Evolutionary conservation across 345 rosid genomes (phyloP), one percentile per base, ranked within the genome.

Genomic region (Brassica carinata): DNA sequence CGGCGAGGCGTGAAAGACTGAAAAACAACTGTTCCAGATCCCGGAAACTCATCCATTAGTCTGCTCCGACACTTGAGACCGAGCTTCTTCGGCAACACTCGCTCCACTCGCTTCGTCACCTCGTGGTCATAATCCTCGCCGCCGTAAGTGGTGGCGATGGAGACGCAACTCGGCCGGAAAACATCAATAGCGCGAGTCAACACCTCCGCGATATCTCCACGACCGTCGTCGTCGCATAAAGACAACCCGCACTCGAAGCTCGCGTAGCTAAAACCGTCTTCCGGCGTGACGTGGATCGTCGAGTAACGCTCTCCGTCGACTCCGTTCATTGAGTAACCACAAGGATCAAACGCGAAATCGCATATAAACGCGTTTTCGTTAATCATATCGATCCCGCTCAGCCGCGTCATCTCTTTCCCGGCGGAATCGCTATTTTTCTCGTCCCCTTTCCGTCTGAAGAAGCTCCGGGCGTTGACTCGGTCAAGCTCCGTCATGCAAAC

Each of bases 271-370:
- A 84, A 94, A 3, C 98, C 99, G 40, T 90, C 98, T 80, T 96
- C 99, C 0, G 99, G 99, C 0, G 99, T 96, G 19, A 96, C 99
- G 72, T 96, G 99, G 30, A 96, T 94, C 3, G 99, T 96, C 0
- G 99, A 96, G 91, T 96, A 96, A 17, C 97, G 89, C n/a, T 92
- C 92, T 0, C 90, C 87, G 64, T 90, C 92, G 38, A 96, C 87
- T 71, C 97, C 97, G 9, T 96, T 96, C 99, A 96, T 96, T 11
- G 99, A 96, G 85, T 96, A 96, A 0, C 99, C 99, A 57, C 99
- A 96, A 0, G 99, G 99, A 64, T 96, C 98, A 67, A 96, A 96
- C 3, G 89, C 99, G 27, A 92, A 96, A 53, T 96, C 99, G 43
- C 99, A 91, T 1, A 96, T 78, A 40, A 87, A 85, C 0, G 99